Conservation (phyloP, 768 basidiomycete species). For the Dentipellis sp. region DNA sequence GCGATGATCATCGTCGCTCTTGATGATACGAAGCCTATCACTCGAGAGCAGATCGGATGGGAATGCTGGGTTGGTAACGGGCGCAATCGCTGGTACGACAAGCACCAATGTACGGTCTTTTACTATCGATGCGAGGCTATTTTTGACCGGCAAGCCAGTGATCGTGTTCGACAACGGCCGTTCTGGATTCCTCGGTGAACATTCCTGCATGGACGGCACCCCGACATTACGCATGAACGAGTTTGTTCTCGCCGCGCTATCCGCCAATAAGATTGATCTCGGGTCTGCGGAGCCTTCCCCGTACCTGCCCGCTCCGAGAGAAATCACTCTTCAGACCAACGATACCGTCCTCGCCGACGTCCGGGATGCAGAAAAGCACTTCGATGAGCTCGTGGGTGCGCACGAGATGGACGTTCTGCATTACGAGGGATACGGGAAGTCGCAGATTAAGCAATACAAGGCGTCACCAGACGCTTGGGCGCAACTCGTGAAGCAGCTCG, state of each 20-base stretch:
- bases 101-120: constrained; percentile 70
- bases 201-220: constrained; percentile 90
- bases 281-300: constrained; percentile 30
- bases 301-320: constrained; percentile 35
- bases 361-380: constrained; percentile 49
- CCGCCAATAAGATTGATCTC: constrained; percentile 65
- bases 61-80: constrained; percentile 85
- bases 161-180: constrained; percentile 94
- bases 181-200: constrained; percentile 86
- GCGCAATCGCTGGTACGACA: constrained; percentile 90
- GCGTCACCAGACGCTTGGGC: constrained; percentile 91
- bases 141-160: constrained; percentile 35
- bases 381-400: constrained; percentile 62
- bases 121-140: background rate
- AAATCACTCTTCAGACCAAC: constrained; percentile 66
- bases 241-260: constrained; percentile 74
- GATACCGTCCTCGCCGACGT: constrained; percentile 43
- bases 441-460: constrained; percentile 71
- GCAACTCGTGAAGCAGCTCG: constrained; percentile 93
- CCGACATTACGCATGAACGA: constrained; percentile 95
- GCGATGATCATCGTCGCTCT: constrained; percentile 83
- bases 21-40: constrained; percentile 75
- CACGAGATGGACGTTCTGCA: constrained; percentile 56
- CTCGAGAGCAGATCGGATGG: constrained; percentile 77
- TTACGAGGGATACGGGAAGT: constrained; percentile 64